A percentile compares a stretch with the other conserved stretches of the same genome.
phyloP scores from a whole-genome alignment of 139 green algal species.

The Haematococcus sp. region DNA sequence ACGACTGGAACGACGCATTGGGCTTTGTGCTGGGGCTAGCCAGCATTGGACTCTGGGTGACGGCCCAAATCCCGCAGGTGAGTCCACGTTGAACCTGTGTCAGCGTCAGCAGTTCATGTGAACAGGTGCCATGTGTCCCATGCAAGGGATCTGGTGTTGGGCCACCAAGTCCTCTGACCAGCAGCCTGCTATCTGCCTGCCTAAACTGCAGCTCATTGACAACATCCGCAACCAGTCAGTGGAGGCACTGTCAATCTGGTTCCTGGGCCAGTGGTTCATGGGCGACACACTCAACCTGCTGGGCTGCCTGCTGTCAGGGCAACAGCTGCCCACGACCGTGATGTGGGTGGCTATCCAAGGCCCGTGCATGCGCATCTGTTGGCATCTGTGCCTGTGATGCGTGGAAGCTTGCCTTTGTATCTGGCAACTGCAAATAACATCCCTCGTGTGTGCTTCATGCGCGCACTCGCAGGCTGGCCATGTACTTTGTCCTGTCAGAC shows the following conservation, averaged over 20 bases:
- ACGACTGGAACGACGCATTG: constrained; percentile 46
- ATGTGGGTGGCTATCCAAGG: too few species aligned
- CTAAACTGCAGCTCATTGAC: constrained; percentile 81
- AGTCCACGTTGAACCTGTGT: background rate
- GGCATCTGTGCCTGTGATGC: too few species aligned
- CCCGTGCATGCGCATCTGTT: too few species aligned
- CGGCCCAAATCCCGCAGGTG: constrained; percentile 44
- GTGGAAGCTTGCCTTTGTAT: too few species aligned
- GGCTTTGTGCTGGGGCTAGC: constrained; percentile 69
- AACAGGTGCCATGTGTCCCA: background rate
- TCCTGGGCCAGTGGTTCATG: constrained; percentile 85
- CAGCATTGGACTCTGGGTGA: constrained; percentile 62
- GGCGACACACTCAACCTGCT: constrained; percentile 69
- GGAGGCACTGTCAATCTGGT: constrained; percentile 81
- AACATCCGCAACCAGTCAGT: constrained; percentile 77
- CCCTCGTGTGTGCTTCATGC: too few species aligned
- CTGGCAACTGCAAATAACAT: too few species aligned
- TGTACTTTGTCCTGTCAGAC: constrained; percentile 76
- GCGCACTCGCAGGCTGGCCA: constrained; percentile 14
- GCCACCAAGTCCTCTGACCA: background rate
- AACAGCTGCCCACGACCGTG: constrained; percentile 75
- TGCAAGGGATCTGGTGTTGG: background rate
- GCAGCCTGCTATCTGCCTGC: background rate
- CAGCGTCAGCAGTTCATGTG: background rate
- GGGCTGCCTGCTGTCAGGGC: constrained; percentile 76